phyloP scores from a whole-genome alignment of 345 rosid species.

The Eucalyptus regnans region DNA sequence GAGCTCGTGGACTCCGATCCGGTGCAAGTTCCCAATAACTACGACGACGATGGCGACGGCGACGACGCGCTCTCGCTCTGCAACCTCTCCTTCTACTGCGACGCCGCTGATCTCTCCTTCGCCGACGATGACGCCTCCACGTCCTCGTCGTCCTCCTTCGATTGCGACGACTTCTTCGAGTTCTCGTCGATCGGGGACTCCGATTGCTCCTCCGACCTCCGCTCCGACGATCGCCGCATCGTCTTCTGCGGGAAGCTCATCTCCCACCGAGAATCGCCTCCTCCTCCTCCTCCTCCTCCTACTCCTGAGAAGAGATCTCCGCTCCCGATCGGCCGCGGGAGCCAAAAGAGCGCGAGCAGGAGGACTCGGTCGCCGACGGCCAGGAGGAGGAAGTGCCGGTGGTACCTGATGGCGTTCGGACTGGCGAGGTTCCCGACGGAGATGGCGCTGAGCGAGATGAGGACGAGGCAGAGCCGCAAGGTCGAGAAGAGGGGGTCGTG shows the following conservation, averaged over 20 bases:
- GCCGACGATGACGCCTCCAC: background rate
- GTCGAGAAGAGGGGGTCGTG: background rate
- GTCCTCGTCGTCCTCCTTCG: background rate
- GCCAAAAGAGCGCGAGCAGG: background rate
- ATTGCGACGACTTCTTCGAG: background rate
- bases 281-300: background rate
- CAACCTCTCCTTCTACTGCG: background rate
- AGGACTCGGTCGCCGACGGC: background rate
- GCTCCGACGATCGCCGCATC: background rate
- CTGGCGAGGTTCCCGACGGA: conserved; percentile 26
- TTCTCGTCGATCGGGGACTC: background rate
- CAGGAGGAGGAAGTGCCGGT: conserved; percentile 16
- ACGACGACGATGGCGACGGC: background rate
- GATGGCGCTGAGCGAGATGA: conserved; percentile 37
- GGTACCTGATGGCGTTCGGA: conserved; percentile 42
- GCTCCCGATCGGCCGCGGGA: background rate
- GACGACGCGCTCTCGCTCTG: conserved; percentile 3
- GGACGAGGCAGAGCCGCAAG: conserved; percentile 24
- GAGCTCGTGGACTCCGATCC: background rate
- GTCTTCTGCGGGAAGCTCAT: conserved; percentile 7
- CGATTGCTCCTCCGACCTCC: background rate
- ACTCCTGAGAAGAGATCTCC: background rate
- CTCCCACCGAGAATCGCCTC: background rate
- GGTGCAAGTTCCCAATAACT: background rate
- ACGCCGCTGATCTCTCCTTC: background rate